Percentiles rank a stretch among this genome's conserved stretches.
Conservation (phyloP, 306 rosid species). For the Prunus salicina region DNA sequence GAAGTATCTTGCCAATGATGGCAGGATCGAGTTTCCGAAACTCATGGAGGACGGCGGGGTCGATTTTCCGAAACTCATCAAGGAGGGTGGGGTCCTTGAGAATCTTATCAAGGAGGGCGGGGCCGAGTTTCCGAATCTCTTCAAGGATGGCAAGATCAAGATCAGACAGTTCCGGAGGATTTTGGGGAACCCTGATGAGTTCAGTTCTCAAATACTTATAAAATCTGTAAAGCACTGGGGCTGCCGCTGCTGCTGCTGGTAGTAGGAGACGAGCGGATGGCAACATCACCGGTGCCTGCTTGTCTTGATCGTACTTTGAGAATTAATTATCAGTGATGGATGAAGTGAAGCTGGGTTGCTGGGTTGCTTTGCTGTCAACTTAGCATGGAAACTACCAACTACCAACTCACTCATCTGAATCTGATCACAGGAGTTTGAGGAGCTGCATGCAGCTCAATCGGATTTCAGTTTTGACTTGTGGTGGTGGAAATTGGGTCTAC, state of each 20-base stretch:
- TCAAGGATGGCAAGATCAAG: conserved; percentile 20
- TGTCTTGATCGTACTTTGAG: no score
- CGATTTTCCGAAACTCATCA: conserved; percentile 19
- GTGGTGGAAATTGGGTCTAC: no score
- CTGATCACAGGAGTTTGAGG: no score
- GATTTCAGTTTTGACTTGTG: no score
- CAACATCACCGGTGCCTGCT: neutral
- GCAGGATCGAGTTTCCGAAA: conserved; percentile 12
- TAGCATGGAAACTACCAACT: no score
- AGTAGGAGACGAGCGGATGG: neutral
- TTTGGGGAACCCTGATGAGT: conserved; percentile 25
- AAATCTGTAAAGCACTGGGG: neutral
- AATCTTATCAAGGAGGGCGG: conserved; percentile 9
- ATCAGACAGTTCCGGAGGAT: conserved; percentile 27
- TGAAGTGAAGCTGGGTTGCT: neutral
- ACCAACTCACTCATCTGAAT: no score
- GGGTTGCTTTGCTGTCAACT: neutral
- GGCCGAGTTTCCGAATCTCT: conserved; percentile 8
- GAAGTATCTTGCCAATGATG: neutral
- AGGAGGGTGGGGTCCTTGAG: neutral
- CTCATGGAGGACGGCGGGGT: neutral
- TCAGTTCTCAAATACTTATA: conserved; percentile 52
- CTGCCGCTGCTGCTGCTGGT: neutral
- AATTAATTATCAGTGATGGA: no score
- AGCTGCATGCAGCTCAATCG: no score